phyloP scores from a whole-genome alignment of 2,329 filamentous ascomycete genomes.

The Aureobasidium subglaciale region DNA sequence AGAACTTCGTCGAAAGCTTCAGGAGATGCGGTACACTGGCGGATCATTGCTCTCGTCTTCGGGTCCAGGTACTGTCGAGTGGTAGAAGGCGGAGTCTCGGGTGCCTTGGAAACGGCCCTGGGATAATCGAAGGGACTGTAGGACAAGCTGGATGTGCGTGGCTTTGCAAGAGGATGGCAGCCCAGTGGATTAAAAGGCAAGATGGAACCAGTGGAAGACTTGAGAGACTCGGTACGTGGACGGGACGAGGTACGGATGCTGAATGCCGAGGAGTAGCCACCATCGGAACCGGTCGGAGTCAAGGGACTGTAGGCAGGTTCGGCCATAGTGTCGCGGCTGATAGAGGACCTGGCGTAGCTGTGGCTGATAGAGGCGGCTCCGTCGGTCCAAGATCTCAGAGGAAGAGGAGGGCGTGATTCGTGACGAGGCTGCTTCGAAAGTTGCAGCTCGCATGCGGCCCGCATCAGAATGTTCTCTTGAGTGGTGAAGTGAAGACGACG shows the following conservation, averaged over 20 bases:
- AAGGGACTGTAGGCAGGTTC: neutral
- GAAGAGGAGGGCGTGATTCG: neutral
- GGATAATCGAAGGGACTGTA: neutral
- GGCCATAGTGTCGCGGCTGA: neutral
- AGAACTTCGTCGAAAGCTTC: constrained; percentile 95
- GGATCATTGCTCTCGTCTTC: constrained; percentile 76
- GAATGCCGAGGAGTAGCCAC: neutral
- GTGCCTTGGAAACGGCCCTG: neutral
- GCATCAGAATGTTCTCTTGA: constrained; percentile 61
- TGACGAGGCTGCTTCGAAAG: constrained; percentile 3
- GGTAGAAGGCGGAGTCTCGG: neutral
- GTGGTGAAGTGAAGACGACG: constrained; percentile 62
- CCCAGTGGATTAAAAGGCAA: neutral
- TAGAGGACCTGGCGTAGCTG: neutral
- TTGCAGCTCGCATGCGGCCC: constrained; percentile 43
- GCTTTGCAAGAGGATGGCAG: neutral
- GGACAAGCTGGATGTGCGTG: neutral
- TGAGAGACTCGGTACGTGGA: neutral
- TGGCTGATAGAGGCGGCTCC: constrained; percentile 1
- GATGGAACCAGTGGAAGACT: neutral
- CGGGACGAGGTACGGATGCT: neutral
- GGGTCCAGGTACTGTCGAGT: constrained; percentile 77
- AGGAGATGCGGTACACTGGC: constrained; percentile 77
- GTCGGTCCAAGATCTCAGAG: constrained; percentile 2
- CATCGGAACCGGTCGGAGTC: neutral